These are phyloP conservation scores for Vickermania spadyakhi DNA, from an alignment of 208 protist species.

Conservation along the genomic window DNA sequence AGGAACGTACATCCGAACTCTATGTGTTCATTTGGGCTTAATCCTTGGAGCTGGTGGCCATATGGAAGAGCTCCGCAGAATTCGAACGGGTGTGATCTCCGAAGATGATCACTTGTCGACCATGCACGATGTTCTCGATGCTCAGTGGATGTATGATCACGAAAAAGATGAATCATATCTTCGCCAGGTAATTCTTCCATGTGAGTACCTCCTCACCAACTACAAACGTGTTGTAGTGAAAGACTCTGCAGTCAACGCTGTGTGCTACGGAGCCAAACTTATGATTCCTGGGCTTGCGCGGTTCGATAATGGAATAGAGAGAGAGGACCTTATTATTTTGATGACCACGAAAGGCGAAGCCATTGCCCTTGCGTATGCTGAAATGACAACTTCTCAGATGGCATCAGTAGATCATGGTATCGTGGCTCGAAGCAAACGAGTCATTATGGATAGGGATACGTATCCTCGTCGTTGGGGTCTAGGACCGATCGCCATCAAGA, in stretches of 20 bases:
- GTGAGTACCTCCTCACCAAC: conserved; percentile 96
- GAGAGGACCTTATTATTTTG: conserved; percentile 96
- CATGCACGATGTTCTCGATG: conserved; percentile 99
- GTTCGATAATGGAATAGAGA: conserved; percentile 96
- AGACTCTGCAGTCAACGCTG: conserved; percentile 98
- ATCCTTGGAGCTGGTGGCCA: conserved; percentile 97
- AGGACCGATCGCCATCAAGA: conserved; percentile 91
- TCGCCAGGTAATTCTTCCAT: conserved; percentile 95
- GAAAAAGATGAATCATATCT: conserved; percentile 97
- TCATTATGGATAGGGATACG: conserved; percentile 99
- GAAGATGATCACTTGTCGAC: conserved; percentile 96
- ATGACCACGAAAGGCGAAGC: conserved; percentile 99
- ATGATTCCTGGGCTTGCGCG: conserved; percentile 98
- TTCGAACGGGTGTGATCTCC: conserved; percentile 94
- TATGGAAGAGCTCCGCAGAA: conserved; percentile 99
- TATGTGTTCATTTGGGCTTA: conserved; percentile 99
- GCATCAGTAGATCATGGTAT: conserved; percentile 96
- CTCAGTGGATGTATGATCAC: conserved; percentile 97
- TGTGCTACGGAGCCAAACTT: conserved; percentile 99
- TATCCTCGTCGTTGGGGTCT: conserved; percentile 99
- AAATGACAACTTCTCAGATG: conserved; percentile 98
- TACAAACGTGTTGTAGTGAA: conserved; percentile 99
- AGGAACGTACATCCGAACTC: conserved; percentile 99
- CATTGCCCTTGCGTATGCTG: conserved; percentile 96
- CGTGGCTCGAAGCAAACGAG: conserved; percentile 98